Evolutionary conservation across 2,329 filamentous ascomycete genomes (phyloP).

Genomic region (Xylariaceae sp.): DNA sequence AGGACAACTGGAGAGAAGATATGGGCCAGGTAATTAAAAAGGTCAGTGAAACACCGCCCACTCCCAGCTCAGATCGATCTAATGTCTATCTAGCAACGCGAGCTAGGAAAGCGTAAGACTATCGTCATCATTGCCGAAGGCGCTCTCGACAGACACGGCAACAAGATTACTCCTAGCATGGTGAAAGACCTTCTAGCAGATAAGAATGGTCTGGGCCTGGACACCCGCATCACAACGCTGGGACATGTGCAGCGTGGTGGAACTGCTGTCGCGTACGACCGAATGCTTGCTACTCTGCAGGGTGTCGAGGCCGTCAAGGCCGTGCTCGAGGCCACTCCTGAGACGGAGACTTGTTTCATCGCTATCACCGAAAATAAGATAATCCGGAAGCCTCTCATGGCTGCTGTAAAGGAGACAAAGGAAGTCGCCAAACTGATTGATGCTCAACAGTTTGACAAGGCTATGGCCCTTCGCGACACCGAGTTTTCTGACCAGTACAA

Average conservation of each 20-base stretch:
- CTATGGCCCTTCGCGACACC: conserved; percentile 83
- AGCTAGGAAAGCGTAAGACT: conserved; percentile 88
- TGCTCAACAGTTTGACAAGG: conserved; percentile 76
- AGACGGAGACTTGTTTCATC: conserved; percentile 89
- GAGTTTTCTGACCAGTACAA: conserved; percentile 92
- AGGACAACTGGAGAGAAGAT: conserved; percentile 80
- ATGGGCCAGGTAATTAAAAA: conserved; percentile 76
- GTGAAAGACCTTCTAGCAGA: conserved; percentile 86
- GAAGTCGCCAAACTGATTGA: conserved; percentile 77
- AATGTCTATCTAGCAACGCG: conserved; percentile 60
- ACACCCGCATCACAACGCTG: conserved; percentile 90
- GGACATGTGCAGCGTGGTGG: conserved; percentile 98
- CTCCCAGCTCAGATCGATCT: conserved; percentile 1
- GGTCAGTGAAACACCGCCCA: conserved; percentile 38
- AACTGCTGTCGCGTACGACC: conserved; percentile 85
- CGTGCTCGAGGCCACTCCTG: conserved; percentile 80
- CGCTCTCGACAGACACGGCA: conserved; percentile 76
- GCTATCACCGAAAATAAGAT: conserved; percentile 98
- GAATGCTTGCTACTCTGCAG: conserved; percentile 87
- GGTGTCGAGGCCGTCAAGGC: conserved; percentile 92
- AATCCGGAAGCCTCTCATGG: conserved; percentile 78
- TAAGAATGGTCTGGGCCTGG: conserved; percentile 69
- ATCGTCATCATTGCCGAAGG: conserved; percentile 98
- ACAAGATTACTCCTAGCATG: conserved; percentile 73
- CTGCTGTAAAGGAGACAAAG: conserved; percentile 83